Base-by-base conservation (phyloP, 2,329 filamentous ascomycete species). In the Colletotrichum somersetense region DNA sequence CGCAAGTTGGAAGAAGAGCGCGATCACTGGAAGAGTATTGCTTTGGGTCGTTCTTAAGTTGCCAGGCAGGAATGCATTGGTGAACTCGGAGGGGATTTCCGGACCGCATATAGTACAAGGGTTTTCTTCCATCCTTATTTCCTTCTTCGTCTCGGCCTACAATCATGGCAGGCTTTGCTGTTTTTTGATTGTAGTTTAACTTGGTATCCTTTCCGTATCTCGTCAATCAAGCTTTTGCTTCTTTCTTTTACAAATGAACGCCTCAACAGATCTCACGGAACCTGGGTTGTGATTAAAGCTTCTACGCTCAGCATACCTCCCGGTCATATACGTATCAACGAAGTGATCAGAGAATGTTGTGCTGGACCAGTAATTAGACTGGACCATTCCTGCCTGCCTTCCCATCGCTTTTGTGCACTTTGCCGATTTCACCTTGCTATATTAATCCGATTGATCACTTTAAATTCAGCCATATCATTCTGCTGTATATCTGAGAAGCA, bases 1-100 rank as follows among this genome's bases (percentile, higher is more conserved):
- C 87, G 85, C 23, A 90, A 92, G 79, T 84, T 96, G 38, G 87
- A 91, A 81, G 86, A 87, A 52, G 90, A 91, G 79, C 86, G 89
- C 77, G 89, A 91, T 81, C 87, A 91, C 78, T 92, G 89, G 89
- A 91, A 90, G 85, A 82, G 82, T 74, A 79, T 88, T 74, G 88
- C 88, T 71, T 79, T 87, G 68, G 80, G 71, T 23, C 71, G 53
- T 11, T 63, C 68, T 12, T 62, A 40, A 71, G 61, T 61, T 53
- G 33, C 44, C 55, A 5, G 10, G 12, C 50, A 61, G 62, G 50
- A 42, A 42, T 1, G 14, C 56, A n/a, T 26, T 46, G 33, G 50
- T 65, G 55, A 52, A 67, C 33, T 66, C 62, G 59, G 40, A 59
- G 67, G 14, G 18, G 20, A 5, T 44, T n/a, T 12, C 10, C 18